Percentiles rank a stretch among this genome's conserved stretches.
Evolutionary conservation across 2,329 filamentous ascomycete species (phyloP).

Genomic region (Colletotrichum theobromicola): DNA sequence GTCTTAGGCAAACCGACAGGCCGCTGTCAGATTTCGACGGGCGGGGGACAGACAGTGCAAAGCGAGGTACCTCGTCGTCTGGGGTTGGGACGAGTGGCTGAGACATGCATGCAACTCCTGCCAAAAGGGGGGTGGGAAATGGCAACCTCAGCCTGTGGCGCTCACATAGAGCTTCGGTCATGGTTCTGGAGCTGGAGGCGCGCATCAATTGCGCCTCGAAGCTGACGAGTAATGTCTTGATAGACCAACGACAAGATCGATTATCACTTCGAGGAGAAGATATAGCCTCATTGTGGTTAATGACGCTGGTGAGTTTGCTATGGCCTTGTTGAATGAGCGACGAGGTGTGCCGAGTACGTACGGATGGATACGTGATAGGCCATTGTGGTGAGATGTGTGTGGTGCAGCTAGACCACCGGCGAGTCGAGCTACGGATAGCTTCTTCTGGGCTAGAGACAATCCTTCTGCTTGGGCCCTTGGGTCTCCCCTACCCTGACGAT

Average conservation of each 20-base stretch:
- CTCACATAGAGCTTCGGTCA: neutral
- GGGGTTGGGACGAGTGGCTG: neutral
- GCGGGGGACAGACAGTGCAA: neutral
- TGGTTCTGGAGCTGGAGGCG: neutral
- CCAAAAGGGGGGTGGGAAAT: neutral
- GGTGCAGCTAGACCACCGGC: neutral
- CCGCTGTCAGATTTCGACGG: neutral
- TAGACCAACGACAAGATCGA: neutral
- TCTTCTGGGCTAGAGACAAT: neutral
- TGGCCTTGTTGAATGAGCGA: neutral
- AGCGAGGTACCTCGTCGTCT: neutral
- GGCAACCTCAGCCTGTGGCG: neutral
- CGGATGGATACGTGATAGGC: neutral
- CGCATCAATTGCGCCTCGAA: neutral
- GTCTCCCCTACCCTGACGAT: neutral
- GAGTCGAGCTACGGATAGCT: neutral
- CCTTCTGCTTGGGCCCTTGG: neutral
- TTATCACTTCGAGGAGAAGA: neutral
- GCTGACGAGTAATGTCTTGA: neutral
- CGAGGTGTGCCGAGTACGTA: neutral
- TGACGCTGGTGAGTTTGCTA: neutral
- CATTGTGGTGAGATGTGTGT: neutral
- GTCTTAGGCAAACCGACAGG: constrained; percentile 10
- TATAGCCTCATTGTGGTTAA: neutral
- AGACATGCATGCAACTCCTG: constrained; percentile 1